Base-by-base conservation (phyloP, 225 moss, liverwort and hornwort species). In the Sphagnum contortum region DNA sequence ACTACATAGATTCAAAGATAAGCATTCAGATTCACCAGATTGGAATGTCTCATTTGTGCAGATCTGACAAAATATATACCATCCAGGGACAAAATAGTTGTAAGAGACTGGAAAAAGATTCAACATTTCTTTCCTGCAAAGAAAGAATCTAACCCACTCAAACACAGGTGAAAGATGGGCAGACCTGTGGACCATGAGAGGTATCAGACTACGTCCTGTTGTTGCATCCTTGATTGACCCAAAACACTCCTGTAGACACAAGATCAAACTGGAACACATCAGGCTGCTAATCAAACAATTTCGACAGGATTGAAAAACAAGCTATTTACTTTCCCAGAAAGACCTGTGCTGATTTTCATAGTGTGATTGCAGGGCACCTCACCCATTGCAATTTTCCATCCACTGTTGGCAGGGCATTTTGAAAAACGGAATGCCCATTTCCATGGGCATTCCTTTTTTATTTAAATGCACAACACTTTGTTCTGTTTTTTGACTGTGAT, bases 161-260 rank as follows among this genome's bases (percentile, higher is more conserved):
- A 29, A 29, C 0, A 29, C 29, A 29, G 29, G 29, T 29, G 52
- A 47, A 3, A 12, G 3, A 8, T 44, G 49, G 49, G 13, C 64
- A 46, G 72, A 94, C 93, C 93, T 94, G 44, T 88, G 74, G 64
- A 94, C 93, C 93, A 94, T 90, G 9, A 79, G 79, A 12, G 90
- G 90, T 61, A 94, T 94, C 53, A 94, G 80, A 65, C 90, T 88
- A 55, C 77, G 84, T 69, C 86, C 90, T 64, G 82, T 82, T 68
- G 88, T 74, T 62, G 76, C 82, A 72, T 94, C 93, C 73, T 79
- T 82, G 58, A 94, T 88, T 61, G 84, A 82, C 69, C 90, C 88
- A 62, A 84, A 90, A 53, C 86, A 90, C 64, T 88, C 81, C 93
- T 94, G 80, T 67, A 66, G 29, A 75, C 13, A 48, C 46, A 69